A percentile compares a stretch with the other conserved stretches of the same genome.
These are phyloP conservation scores for Eucalyptus pauciflora DNA, from an alignment of 345 rosid genomes.

Conservation along the genomic window DNA sequence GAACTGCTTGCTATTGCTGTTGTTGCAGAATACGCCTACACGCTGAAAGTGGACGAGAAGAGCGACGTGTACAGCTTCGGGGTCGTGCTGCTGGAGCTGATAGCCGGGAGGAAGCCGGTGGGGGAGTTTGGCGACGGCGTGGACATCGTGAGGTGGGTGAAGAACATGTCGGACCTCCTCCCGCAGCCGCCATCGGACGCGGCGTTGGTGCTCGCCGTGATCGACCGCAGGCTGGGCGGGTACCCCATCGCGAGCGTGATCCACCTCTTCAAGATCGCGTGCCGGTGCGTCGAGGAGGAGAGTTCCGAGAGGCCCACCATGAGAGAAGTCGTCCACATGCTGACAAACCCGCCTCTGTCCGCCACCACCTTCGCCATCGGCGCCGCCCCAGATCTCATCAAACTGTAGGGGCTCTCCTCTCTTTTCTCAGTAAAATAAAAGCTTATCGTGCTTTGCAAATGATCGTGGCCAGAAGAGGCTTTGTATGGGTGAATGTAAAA, in stretches of 20 bases:
- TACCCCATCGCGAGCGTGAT: constrained; percentile 41
- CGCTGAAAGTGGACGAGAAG: constrained; percentile 80
- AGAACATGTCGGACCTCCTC: constrained; percentile 43
- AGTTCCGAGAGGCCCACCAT: constrained; percentile 65
- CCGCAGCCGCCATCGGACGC: constrained; percentile 64
- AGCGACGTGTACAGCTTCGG: constrained; percentile 95
- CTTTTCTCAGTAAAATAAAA: not conserved
- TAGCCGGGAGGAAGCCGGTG: constrained; percentile 78
- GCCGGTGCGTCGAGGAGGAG: constrained; percentile 77
- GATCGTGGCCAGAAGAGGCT: not conserved
- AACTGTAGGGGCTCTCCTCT: not conserved
- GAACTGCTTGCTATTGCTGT: not conserved
- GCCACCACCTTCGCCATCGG: not conserved
- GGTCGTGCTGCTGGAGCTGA: constrained; percentile 70
- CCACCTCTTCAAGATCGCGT: constrained; percentile 65
- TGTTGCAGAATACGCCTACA: constrained; percentile 73
- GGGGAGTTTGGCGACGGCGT: constrained; percentile 96
- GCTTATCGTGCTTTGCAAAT: not conserved
- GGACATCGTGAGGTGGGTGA: constrained; percentile 90
- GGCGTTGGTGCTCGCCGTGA: constrained; percentile 45
- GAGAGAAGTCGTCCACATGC: constrained; percentile 88
- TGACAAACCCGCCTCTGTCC: constrained; percentile 46
- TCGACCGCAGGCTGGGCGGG: constrained; percentile 58
- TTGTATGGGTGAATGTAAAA: not conserved
- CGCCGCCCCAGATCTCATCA: not conserved